phyloP scores from a whole-genome alignment of 1,284 basidiomycete species.

The Papiliotrema fonsecae region DNA sequence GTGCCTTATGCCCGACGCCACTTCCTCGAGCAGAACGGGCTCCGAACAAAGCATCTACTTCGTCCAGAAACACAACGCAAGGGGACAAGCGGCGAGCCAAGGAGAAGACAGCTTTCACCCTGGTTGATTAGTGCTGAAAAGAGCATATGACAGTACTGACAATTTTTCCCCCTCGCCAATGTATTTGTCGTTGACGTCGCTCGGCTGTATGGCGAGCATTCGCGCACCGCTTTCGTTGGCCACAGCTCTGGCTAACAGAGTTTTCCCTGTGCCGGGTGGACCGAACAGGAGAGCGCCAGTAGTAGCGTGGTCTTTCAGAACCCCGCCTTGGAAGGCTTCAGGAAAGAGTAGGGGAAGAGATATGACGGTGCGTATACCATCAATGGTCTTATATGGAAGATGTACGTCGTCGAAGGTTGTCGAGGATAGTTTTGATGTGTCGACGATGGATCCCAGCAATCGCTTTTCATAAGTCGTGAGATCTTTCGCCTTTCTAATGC shows the following conservation, averaged over 20 bases:
- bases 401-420: constrained; percentile 84
- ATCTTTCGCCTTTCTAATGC: constrained; percentile 65
- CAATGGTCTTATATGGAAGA: constrained; percentile 75
- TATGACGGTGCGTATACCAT: constrained; percentile 83
- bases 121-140: constrained; percentile 5
- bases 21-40: constrained; percentile 77
- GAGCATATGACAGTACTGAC: constrained; percentile 17
- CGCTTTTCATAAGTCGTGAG: constrained; percentile 72
- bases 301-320: constrained; percentile 84
- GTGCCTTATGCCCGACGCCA: constrained; percentile 70
- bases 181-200: constrained; percentile 55
- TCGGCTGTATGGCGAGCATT: constrained; percentile 70
- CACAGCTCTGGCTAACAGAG: constrained; percentile 79
- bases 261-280: constrained; percentile 86
- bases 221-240: constrained; percentile 85
- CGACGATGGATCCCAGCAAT: constrained; percentile 74
- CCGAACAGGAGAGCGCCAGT: constrained; percentile 83
- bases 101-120: constrained; percentile 79
- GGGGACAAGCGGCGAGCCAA: constrained; percentile 82
- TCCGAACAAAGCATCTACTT: constrained; percentile 90
- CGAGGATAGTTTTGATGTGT: constrained; percentile 59
- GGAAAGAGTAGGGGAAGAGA: constrained; percentile 87
- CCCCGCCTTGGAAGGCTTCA: constrained; percentile 80
- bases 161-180: constrained; percentile 94
- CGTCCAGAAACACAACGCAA: constrained; percentile 92